These are phyloP conservation scores for Ophiostoma ulmi DNA, from an alignment of 2,329 filamentous ascomycete genomes.

Conservation along the genomic window DNA sequence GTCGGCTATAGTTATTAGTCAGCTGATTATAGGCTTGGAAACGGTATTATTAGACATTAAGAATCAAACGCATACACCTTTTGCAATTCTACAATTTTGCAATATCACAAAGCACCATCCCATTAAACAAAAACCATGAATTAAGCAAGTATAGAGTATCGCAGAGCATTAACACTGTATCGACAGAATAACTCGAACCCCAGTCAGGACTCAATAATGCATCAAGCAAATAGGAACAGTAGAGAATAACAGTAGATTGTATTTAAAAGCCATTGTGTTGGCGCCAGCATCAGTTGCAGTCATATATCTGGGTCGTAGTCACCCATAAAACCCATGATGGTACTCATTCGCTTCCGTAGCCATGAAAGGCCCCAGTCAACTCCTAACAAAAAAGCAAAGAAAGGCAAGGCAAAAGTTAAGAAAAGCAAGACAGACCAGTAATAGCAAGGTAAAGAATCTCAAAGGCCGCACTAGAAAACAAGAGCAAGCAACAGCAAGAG, in stretches of 20 bases:
- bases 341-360: conserved; percentile 12
- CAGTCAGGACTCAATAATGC: background rate
- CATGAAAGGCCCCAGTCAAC: conserved; percentile 17
- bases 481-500: conserved; percentile 1
- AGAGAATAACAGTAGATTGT: conserved; percentile 4
- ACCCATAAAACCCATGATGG: conserved; percentile 14
- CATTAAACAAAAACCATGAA: background rate
- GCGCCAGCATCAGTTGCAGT: conserved; percentile 17
- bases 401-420: background rate
- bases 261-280: conserved; percentile 16
- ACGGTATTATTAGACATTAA: background rate
- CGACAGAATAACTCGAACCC: too few relatives aligned
- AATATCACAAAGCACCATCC: background rate
- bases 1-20: background rate
- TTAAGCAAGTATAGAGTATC: background rate
- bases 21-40: background rate
- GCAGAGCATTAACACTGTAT: too few relatives aligned
- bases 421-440: background rate
- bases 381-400: conserved; percentile 15
- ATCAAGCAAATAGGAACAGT: background rate
- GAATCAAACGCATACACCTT: background rate
- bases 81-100: background rate
- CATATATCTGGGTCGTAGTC: conserved; percentile 22
- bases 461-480: conserved; percentile 10
- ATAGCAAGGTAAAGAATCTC: background rate